Evolutionary conservation across 306 rosid genomes (phyloP).

Genomic region (Citrullus amarus): DNA sequence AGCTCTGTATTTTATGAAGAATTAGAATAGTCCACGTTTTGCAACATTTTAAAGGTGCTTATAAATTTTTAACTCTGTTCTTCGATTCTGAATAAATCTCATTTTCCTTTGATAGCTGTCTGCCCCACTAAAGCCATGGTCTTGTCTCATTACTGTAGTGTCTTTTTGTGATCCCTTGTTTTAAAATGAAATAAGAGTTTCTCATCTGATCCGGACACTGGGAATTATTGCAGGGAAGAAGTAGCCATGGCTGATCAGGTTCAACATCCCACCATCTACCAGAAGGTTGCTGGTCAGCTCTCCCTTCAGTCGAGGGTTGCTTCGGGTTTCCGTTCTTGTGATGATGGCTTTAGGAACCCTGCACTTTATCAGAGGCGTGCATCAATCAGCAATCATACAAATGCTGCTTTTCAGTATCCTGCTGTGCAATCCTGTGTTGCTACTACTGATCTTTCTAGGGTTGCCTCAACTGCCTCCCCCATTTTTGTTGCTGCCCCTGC

Average conservation of each 20-base stretch:
- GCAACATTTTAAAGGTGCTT: neutral
- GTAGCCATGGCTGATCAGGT: slow-evolving; percentile 63
- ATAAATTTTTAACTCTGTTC: too few relatives aligned
- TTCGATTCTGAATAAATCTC: too few relatives aligned
- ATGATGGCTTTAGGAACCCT: slow-evolving; percentile 30
- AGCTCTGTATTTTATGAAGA: neutral
- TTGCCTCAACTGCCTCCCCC: slow-evolving; percentile 56
- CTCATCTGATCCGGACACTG: neutral
- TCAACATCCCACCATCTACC: slow-evolving; percentile 64
- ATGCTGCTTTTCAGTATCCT: slow-evolving; percentile 49
- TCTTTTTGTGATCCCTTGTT: too few relatives aligned
- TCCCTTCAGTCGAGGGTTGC: slow-evolving; percentile 38
- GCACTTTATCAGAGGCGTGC: slow-evolving; percentile 45
- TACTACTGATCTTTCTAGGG: slow-evolving; percentile 42
- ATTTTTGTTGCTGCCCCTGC: slow-evolving; percentile 68
- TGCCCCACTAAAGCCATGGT: neutral
- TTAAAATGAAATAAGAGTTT: neutral
- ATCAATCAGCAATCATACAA: slow-evolving; percentile 44
- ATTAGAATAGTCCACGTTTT: neutral
- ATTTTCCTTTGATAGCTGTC: neutral
- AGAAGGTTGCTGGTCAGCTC: slow-evolving; percentile 66
- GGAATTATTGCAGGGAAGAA: slow-evolving; percentile 21
- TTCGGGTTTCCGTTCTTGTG: slow-evolving; percentile 23
- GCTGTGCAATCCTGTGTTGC: slow-evolving; percentile 37
- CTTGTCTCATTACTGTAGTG: neutral